Evolutionary conservation across 306 rosid species (phyloP).

Genomic region (Sophora flavescens): DNA sequence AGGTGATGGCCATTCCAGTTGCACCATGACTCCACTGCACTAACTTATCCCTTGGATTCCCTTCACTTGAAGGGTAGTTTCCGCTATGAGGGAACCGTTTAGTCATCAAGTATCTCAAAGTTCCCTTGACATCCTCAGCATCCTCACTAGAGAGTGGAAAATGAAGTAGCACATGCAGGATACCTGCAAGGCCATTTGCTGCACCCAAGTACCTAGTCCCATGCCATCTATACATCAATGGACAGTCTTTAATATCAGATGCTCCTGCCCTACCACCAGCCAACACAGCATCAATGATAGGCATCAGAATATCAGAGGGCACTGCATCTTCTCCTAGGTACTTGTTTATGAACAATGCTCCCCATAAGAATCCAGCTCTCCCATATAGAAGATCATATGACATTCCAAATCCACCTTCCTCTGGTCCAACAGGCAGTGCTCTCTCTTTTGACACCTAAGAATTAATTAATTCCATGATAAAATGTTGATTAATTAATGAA

Average conservation of each 20-base stretch:
- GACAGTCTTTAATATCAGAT: conserved; percentile 75
- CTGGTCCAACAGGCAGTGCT: conserved; percentile 87
- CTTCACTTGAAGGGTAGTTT: conserved; percentile 95
- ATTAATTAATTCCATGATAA: neutral
- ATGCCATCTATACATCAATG: conserved; percentile 93
- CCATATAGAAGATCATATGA: conserved; percentile 93
- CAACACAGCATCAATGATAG: conserved; percentile 75
- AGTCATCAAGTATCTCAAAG: conserved; percentile 79
- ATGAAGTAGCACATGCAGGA: conserved; percentile 80
- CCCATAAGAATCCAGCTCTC: conserved; percentile 90
- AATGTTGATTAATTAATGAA: neutral
- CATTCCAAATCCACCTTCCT: conserved; percentile 99
- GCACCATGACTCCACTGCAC: conserved; percentile 98
- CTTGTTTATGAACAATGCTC: conserved; percentile 75
- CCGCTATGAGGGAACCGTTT: conserved; percentile 86
- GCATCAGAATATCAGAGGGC: conserved; percentile 64
- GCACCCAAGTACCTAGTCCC: conserved; percentile 94
- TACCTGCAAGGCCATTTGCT: conserved; percentile 90
- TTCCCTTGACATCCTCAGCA: conserved; percentile 79
- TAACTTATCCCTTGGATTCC: conserved; percentile 80
- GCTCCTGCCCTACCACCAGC: conserved; percentile 96
- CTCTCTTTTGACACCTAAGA: conserved; percentile 75
- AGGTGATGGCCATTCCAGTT: conserved; percentile 82
- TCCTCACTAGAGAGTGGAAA: conserved; percentile 72
- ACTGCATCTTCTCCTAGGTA: conserved; percentile 65